A percentile compares a stretch with the other conserved stretches of the same genome.
Evolutionary conservation across 371 early-diverging fungal genomes (phyloP).

Genomic region (Mortierella sp.): DNA sequence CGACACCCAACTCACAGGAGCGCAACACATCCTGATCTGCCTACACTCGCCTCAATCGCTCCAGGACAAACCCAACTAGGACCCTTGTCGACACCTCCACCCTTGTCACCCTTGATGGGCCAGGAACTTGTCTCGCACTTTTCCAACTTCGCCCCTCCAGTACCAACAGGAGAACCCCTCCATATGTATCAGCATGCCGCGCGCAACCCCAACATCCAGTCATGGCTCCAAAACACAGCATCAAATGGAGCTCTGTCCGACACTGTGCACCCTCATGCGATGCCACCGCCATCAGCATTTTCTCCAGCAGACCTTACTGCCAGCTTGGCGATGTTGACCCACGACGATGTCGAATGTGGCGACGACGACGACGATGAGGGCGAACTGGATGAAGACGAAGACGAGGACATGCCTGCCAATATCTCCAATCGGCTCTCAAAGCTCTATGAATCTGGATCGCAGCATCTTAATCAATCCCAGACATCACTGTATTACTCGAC

Average conservation of each 20-base stretch:
- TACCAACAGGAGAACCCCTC: background rate
- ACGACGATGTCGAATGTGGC: constrained; percentile 11
- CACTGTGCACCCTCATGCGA: background rate
- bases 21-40: background rate
- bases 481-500: constrained; percentile 54
- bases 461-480: constrained; percentile 52
- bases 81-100: constrained; percentile 47
- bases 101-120: constrained; percentile 39
- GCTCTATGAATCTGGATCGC: constrained; percentile 44
- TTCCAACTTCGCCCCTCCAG: background rate
- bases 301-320: constrained; percentile 19
- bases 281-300: constrained; percentile 10
- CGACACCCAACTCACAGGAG: background rate
- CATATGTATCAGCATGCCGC: constrained; percentile 14
- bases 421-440: constrained; percentile 49
- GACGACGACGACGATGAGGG: constrained; percentile 36
- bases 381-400: constrained; percentile 41
- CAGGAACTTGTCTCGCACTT: constrained; percentile 29
- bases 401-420: constrained; percentile 38
- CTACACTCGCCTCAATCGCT: constrained; percentile 6
- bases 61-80: constrained; percentile 24
- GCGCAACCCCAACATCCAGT: constrained; percentile 17
- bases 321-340: constrained; percentile 19
- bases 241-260: background rate
- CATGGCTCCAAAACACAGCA: constrained; percentile 29